Base-by-base conservation (phyloP, 1,284 basidiomycete genomes). In the Gymnopus androsaceus region DNA sequence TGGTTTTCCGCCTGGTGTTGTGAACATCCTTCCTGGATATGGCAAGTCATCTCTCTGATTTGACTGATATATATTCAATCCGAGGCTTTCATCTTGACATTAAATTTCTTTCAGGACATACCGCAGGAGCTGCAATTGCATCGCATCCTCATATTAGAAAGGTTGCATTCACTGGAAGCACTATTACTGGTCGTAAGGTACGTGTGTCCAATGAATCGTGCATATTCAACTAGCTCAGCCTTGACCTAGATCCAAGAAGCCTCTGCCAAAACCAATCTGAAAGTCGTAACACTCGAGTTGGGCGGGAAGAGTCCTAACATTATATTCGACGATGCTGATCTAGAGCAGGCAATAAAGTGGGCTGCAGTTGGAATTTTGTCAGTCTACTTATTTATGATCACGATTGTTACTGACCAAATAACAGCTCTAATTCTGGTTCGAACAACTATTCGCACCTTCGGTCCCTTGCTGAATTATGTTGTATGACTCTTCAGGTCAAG, bases 221-320 rank as follows among this genome's bases (percentile, higher is more conserved):
- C n/a, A n/a, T n/a, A n/a, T n/a, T n/a, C n/a, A n/a, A n/a, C n/a
- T n/a, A n/a, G n/a, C n/a, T n/a, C n/a, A n/a, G n/a, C n/a, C n/a
- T n/a, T n/a, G n/a, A n/a, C n/a, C n/a, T n/a, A n/a, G 64, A 84
- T 90, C 72, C 82, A 84, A 70, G 76, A 83, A 64, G 78, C 82
- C 1, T 80, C 86, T 2, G 84, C 87, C 23, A 75, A 80, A 66
- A 79, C 76, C 38, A 87, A 89, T 71, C 70, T 90, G 62, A 88
- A 88, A 75, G 56, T 82, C 49, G 84, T 92, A 54, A 87, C 87
- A 17, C 81, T 92, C 64, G 90, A 95, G 74, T 81, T 95, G 54
- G 93, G 93, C 41, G 93, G 93, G 48, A 59, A 95, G 80, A 84
- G 82, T 55, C 92, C 94, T 23, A 91, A 87, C 66, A 82, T 92